Percentiles rank a stretch among this genome's conserved stretches.
Evolutionary conservation across 148 eudicot genomes (phyloP).

Genomic region (Fagopyrum tataricum): DNA sequence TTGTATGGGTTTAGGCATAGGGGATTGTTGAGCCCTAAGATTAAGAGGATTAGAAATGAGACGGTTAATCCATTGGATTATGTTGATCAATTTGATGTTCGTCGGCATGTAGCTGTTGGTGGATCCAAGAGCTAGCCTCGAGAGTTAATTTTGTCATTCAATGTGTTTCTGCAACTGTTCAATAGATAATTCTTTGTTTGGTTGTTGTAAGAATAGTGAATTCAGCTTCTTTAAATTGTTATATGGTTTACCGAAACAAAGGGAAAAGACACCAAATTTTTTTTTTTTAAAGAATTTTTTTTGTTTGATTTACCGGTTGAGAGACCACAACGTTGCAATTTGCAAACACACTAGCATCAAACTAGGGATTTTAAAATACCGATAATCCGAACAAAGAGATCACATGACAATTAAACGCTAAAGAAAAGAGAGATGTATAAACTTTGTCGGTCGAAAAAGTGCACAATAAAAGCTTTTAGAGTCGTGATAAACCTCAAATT

Average conservation of each 20-base stretch:
- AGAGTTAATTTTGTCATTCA: not conserved
- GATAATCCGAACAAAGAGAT: too few species aligned
- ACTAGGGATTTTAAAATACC: too few species aligned
- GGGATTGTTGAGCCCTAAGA: slow-evolving; percentile 73
- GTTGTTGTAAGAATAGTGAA: not conserved
- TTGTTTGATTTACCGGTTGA: too few species aligned
- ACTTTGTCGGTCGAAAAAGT: too few species aligned
- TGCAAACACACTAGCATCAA: too few species aligned
- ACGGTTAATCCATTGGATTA: slow-evolving; percentile 44
- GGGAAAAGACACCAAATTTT: too few species aligned
- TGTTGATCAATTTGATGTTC: slow-evolving; percentile 56
- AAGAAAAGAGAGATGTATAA: too few species aligned
- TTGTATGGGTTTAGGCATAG: slow-evolving; percentile 83
- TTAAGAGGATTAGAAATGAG: slow-evolving; percentile 76
- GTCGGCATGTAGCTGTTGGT: slow-evolving; percentile 19
- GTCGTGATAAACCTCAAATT: too few species aligned
- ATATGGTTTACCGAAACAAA: not conserved
- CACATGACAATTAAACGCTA: too few species aligned
- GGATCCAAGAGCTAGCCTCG: not conserved
- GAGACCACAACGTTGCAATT: too few species aligned
- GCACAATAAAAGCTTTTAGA: too few species aligned
- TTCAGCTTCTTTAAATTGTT: not conserved
- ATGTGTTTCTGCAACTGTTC: not conserved
- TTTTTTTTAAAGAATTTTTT: too few species aligned
- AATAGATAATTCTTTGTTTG: not conserved